A percentile compares a stretch with the other conserved stretches of the same genome.
phyloP scores from a whole-genome alignment of 1,284 basidiomycete species.

The Entoloma clypeatum region DNA sequence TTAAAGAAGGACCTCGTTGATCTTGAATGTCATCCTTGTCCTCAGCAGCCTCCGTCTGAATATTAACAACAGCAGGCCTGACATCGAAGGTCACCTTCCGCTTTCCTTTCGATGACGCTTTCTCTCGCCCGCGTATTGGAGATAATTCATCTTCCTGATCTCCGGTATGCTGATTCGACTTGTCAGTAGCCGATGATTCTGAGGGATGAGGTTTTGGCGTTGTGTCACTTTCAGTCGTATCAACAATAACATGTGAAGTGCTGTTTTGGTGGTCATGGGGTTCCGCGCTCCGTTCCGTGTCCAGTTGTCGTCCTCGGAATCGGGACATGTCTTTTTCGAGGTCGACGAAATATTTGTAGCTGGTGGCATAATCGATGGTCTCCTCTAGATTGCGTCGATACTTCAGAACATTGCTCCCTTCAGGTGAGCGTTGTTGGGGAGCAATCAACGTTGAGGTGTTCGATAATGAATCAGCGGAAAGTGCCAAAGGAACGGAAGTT shows the following conservation, averaged over 20 bases:
- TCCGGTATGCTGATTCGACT: conserved; percentile 15
- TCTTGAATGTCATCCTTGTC: conserved; percentile 30
- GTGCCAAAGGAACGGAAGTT: conserved; percentile 20
- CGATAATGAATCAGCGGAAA: conserved; percentile 23
- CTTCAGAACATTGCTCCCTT: conserved; percentile 36
- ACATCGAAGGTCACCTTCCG: conserved; percentile 74
- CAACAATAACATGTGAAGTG: conserved; percentile 18
- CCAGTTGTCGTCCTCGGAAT: conserved; percentile 21
- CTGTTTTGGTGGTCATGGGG: conserved; percentile 20
- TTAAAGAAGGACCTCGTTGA: conserved; percentile 29
- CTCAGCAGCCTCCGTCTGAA: conserved; percentile 34
- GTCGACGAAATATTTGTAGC: conserved; percentile 60
- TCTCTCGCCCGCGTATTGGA: conserved; percentile 27
- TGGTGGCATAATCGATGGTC: conserved; percentile 59
- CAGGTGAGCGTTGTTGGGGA: conserved; percentile 21
- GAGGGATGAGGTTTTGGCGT: conserved; percentile 21
- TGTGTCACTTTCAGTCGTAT: conserved; percentile 19
- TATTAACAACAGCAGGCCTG: conserved; percentile 49
- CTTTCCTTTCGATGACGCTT: conserved; percentile 45
- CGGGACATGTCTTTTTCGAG: conserved; percentile 57
- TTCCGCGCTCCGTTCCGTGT: conserved; percentile 20
- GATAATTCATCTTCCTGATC: conserved; percentile 16
- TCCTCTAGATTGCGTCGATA: conserved; percentile 61
- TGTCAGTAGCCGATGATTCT: conserved; percentile 16
- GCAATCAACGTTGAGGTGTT: conserved; percentile 32